These are phyloP conservation scores for Monilinia laxa DNA, from an alignment of 2,329 filamentous ascomycete species.

Conservation along the genomic window DNA sequence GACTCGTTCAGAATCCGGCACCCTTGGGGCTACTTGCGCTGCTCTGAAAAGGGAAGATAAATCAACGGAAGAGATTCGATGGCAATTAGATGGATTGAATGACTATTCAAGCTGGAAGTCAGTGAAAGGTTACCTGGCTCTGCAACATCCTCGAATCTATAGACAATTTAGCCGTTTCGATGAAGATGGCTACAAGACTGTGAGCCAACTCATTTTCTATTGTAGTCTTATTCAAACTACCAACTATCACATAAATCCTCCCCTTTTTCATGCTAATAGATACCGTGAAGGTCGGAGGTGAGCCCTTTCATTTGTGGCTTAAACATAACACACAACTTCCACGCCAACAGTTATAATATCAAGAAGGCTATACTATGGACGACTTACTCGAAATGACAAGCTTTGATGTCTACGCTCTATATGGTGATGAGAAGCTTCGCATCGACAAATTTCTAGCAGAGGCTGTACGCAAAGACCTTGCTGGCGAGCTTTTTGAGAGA, in stretches of 20 bases:
- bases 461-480: constrained; percentile 21
- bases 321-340: neutral
- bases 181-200: constrained; percentile 29
- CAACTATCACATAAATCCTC: neutral
- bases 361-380: neutral
- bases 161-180: constrained; percentile 28
- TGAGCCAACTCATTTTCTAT: constrained; percentile 4
- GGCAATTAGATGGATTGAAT: constrained; percentile 20
- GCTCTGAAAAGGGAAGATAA: constrained; percentile 23
- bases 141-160: constrained; percentile 27
- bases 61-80: constrained; percentile 21
- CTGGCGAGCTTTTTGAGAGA: constrained; percentile 26
- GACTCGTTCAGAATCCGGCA: constrained; percentile 28
- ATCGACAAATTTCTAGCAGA: constrained; percentile 27
- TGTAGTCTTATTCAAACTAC: neutral
- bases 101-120: constrained; percentile 26
- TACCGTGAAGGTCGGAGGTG: neutral
- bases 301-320: constrained; percentile 31
- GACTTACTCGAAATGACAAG: constrained; percentile 10
- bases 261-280: neutral
- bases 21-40: constrained; percentile 23
- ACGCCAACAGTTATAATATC: neutral
- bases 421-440: constrained; percentile 19
- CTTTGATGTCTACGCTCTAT: constrained; percentile 23
- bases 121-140: constrained; percentile 24